Base-by-base conservation (phyloP, 148 eudicot species). In the Spergularia bocconei region DNA sequence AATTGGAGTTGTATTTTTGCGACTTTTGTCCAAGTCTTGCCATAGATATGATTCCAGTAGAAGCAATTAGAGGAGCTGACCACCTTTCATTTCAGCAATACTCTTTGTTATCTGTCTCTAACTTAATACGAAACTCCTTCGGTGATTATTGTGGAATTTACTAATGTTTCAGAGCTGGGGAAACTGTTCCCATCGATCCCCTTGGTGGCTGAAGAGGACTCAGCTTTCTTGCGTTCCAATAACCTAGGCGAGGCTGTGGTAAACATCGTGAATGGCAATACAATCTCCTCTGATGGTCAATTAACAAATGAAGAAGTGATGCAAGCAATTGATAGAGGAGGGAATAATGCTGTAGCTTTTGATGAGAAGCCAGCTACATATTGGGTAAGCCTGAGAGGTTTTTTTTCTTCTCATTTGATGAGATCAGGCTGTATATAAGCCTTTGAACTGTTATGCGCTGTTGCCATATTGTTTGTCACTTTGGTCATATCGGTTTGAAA, bases 131-230 rank as follows among this genome's bases (percentile, higher is more conserved):
- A 29, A 29, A 69, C 15, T 16, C 23, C 11, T 69, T 1, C 54
- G 7, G 13, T 25, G 72, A 59, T 58, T 21, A 21, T 36, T 64
- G 69, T 56, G 23, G 8, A 41, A 39, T 67, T 70, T n/a, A 53
- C 36, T 65, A 57, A 50, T 71, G 10, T 44, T 51, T 58, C 88
- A 95, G 98, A 95, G 86, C 82, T 95, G 65, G 72, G 87, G 48
- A 86, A 83, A 55, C 48, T 82, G 17, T 90, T 92, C 72, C 99
- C 99, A 36, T 81, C 79, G 23, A 90, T 95, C 78, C 99, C 99
- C 50, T 72, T 95, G 89, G 99, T 95, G 83, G 99, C 99, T 76
- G 99, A 95, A 83, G 99, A 95, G 84, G 99, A 95, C 78, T 95
- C 99, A 13, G 84, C 87, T 55, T 92, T 85, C 76, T 78, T 95